phyloP scores from a whole-genome alignment of 768 basidiomycete species.

The Pisolithus marmoratus region DNA sequence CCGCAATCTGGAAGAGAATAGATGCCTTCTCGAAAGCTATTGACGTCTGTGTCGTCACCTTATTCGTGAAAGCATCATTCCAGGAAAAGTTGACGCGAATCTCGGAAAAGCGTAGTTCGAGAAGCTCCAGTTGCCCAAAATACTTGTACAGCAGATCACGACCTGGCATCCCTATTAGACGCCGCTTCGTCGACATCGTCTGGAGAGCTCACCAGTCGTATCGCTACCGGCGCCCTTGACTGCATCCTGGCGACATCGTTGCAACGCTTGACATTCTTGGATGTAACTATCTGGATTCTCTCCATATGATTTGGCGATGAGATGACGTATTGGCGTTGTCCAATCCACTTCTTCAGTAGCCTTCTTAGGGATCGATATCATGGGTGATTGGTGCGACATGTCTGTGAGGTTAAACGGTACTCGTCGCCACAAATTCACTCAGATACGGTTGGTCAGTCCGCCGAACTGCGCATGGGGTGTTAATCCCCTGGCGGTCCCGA shows the following conservation, averaged over 20 bases:
- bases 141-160: constrained; percentile 97
- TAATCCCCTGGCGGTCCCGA: background rate
- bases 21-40: constrained; percentile 98
- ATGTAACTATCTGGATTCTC: constrained; percentile 89
- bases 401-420: background rate
- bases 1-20: constrained; percentile 92
- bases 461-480: constrained; percentile 6
- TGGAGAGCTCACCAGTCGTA: constrained; percentile 61
- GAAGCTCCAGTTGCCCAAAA: constrained; percentile 96
- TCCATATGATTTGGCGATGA: constrained; percentile 89
- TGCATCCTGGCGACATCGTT: constrained; percentile 92
- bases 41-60: constrained; percentile 90
- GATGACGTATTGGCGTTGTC: constrained; percentile 77
- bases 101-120: constrained; percentile 95
- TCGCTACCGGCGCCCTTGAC: constrained; percentile 96
- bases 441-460: background rate
- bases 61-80: constrained; percentile 95
- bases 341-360: constrained; percentile 96
- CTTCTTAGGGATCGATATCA: constrained; percentile 91
- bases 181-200: background rate
- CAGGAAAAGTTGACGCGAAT: constrained; percentile 95
- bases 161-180: constrained; percentile 36
- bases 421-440: background rate
- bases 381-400: constrained; percentile 79
- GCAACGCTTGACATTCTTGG: constrained; percentile 76